Percentiles rank a stretch among this genome's conserved stretches.
Conservation (phyloP, 352 stramenopile genomes). For the Phytopythium sindhum region DNA sequence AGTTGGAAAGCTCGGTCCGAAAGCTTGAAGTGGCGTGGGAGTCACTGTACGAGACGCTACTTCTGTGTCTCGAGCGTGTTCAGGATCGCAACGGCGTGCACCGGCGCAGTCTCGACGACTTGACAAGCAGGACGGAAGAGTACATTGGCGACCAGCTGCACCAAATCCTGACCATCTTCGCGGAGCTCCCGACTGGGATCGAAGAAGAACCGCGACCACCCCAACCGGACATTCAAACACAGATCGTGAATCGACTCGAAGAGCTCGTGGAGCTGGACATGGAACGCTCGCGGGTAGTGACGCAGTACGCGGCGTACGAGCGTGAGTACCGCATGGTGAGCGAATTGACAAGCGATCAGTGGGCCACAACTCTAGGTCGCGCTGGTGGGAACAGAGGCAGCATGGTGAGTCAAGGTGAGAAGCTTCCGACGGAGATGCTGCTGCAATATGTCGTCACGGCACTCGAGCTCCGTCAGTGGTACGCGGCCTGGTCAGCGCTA, state of each 20-base stretch:
- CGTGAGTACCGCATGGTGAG: slow-evolving; percentile 33
- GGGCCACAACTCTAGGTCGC: neutral
- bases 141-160: slow-evolving; percentile 35
- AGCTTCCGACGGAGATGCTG: slow-evolving; percentile 37
- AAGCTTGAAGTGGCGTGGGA: slow-evolving; percentile 63
- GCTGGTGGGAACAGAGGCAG: neutral
- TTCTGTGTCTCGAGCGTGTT: slow-evolving; percentile 53
- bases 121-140: slow-evolving; percentile 46
- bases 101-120: slow-evolving; percentile 48
- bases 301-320: slow-evolving; percentile 42
- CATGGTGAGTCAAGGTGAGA: slow-evolving; percentile 11
- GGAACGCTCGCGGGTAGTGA: slow-evolving; percentile 38
- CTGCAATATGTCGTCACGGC: slow-evolving; percentile 51
- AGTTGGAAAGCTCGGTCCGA: slow-evolving; percentile 21
- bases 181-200: slow-evolving; percentile 23
- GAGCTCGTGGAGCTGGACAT: slow-evolving; percentile 44
- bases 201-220: slow-evolving; percentile 10
- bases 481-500: slow-evolving; percentile 38
- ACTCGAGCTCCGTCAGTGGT: slow-evolving; percentile 61
- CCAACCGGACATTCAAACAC: slow-evolving; percentile 6
- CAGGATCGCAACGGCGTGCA: slow-evolving; percentile 64
- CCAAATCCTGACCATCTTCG: slow-evolving; percentile 31
- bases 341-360: slow-evolving; percentile 19
- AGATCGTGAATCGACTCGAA: slow-evolving; percentile 42
- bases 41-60: slow-evolving; percentile 54